These are phyloP conservation scores for Phialemonium atrogriseum DNA, from an alignment of 2,329 filamentous ascomycete genomes.

Conservation along the genomic window DNA sequence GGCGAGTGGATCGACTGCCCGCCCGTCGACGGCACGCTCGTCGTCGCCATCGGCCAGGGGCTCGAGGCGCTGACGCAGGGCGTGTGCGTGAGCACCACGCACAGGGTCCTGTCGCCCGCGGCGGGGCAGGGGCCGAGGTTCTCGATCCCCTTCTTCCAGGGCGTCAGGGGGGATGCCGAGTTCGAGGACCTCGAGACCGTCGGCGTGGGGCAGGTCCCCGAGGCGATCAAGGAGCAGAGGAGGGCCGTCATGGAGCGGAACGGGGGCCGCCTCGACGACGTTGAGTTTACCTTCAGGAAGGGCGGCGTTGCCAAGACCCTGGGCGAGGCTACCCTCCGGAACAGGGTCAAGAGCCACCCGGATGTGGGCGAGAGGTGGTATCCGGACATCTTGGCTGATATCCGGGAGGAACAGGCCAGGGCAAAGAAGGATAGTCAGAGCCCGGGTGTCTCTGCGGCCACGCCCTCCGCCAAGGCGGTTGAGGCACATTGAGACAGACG, in stretches of 20 bases:
- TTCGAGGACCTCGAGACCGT: conserved; percentile 67
- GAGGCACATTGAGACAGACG: conserved; percentile 31
- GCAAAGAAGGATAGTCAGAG: conserved; percentile 23
- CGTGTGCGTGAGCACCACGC: conserved; percentile 75
- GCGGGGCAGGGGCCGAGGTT: conserved; percentile 65
- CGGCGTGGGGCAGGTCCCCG: conserved; percentile 51
- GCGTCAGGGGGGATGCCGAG: conserved; percentile 67
- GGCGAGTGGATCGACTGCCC: conserved; percentile 79
- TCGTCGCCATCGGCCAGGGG: conserved; percentile 82
- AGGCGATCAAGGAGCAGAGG: conserved; percentile 53
- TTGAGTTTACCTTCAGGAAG: conserved; percentile 77
- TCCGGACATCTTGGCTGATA: conserved; percentile 50
- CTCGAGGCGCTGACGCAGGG: conserved; percentile 79
- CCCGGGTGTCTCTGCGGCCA: conserved; percentile 11
- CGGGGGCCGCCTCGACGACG: conserved; percentile 58
- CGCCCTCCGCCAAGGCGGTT: conserved; percentile 20
- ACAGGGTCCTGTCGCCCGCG: conserved; percentile 68
- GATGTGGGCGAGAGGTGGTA: conserved; percentile 82
- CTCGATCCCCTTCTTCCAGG: conserved; percentile 83
- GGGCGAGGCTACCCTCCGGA: conserved; percentile 77
- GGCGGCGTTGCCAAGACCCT: conserved; percentile 59
- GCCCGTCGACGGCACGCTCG: conserved; percentile 67
- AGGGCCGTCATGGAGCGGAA: conserved; percentile 47
- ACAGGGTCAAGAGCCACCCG: conserved; percentile 77
- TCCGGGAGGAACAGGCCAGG: conserved; percentile 49